A percentile compares a stretch with the other conserved stretches of the same genome.
Evolutionary conservation across 176 grass and related monocot species (phyloP).

Genomic region (Stipa capillata): DNA sequence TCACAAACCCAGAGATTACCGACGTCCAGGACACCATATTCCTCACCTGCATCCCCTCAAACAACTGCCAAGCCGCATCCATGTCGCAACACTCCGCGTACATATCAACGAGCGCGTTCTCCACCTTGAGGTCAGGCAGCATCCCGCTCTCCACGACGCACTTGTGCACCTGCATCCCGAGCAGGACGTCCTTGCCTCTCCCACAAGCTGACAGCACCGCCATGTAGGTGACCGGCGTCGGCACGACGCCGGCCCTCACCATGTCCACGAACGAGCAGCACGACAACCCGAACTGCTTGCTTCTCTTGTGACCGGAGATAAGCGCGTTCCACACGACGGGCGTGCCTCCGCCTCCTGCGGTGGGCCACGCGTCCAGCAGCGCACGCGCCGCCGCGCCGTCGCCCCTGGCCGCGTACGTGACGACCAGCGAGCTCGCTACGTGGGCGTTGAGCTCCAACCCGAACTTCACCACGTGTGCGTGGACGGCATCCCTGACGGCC

Average conservation of each 20-base stretch:
- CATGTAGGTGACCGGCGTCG: conserved; percentile 48
- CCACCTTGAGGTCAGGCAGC: conserved; percentile 48
- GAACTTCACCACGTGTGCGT: conserved; percentile 61
- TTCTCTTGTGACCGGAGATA: conserved; percentile 45
- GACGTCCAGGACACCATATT: conserved; percentile 68
- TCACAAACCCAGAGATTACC: conserved; percentile 42
- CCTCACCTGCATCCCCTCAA: conserved; percentile 41
- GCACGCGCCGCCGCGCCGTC: conserved; percentile 25
- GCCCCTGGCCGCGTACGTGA: conserved; percentile 43
- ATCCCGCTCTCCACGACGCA: conserved; percentile 1
- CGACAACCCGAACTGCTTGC: conserved; percentile 24
- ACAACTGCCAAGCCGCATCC: conserved; percentile 47
- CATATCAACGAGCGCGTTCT: conserved; percentile 64
- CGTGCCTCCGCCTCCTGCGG: neutral
- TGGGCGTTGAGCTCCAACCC: conserved; percentile 37
- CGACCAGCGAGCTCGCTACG: conserved; percentile 43
- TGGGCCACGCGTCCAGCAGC: conserved; percentile 36
- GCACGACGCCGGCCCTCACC: conserved; percentile 18
- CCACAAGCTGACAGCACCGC: conserved; percentile 53
- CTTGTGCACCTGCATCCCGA: conserved; percentile 59
- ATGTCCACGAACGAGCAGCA: conserved; percentile 47
- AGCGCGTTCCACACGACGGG: conserved; percentile 59
- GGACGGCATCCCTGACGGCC: conserved; percentile 21
- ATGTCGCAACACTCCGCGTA: conserved; percentile 59
- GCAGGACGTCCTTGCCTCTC: conserved; percentile 33